These are phyloP conservation scores for Saturnispora halmiae DNA, from an alignment of 805 yeast genomes.

Conservation along the genomic window DNA sequence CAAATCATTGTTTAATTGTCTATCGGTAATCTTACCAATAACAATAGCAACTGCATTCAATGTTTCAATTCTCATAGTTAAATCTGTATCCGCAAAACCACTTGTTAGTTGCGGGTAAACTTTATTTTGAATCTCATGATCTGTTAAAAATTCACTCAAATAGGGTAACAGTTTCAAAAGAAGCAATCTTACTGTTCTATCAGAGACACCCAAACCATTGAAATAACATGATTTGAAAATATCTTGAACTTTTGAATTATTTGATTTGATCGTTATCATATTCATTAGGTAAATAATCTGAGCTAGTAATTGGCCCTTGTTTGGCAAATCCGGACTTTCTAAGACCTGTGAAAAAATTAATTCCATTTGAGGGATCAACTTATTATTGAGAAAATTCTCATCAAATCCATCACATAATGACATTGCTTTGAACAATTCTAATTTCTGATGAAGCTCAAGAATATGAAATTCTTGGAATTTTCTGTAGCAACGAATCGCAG, in stretches of 20 bases:
- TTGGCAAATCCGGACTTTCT: slow-evolving; percentile 19
- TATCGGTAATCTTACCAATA: slow-evolving; percentile 56
- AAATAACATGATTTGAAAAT: slow-evolving; percentile 55
- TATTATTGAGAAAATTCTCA: slow-evolving; percentile 45
- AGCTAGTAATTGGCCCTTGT: slow-evolving; percentile 13
- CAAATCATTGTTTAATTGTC: slow-evolving; percentile 82
- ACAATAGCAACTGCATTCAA: slow-evolving; percentile 51
- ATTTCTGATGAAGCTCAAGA: slow-evolving; percentile 44
- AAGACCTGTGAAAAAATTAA: slow-evolving; percentile 30
- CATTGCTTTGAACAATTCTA: slow-evolving; percentile 34
- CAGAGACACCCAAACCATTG: slow-evolving; percentile 53
- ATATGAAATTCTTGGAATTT: slow-evolving; percentile 49
- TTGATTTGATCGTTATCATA: slow-evolving; percentile 24
- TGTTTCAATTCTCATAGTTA: slow-evolving; percentile 72
- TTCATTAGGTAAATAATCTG: slow-evolving; percentile 34
- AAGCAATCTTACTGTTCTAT: slow-evolving; percentile 69
- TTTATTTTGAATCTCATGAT: slow-evolving; percentile 55
- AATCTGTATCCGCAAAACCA: slow-evolving; percentile 81
- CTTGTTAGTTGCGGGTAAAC: slow-evolving; percentile 61
- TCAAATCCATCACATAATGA: slow-evolving; percentile 33
- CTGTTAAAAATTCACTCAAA: slow-evolving; percentile 41
- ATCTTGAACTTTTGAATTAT: slow-evolving; percentile 18
- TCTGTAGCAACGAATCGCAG: slow-evolving; percentile 43
- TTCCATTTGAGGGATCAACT: slow-evolving; percentile 63
- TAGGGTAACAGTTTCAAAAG: slow-evolving; percentile 55